Conservation (phyloP, 2,329 filamentous ascomycete species). For the Penicillium paneum region DNA sequence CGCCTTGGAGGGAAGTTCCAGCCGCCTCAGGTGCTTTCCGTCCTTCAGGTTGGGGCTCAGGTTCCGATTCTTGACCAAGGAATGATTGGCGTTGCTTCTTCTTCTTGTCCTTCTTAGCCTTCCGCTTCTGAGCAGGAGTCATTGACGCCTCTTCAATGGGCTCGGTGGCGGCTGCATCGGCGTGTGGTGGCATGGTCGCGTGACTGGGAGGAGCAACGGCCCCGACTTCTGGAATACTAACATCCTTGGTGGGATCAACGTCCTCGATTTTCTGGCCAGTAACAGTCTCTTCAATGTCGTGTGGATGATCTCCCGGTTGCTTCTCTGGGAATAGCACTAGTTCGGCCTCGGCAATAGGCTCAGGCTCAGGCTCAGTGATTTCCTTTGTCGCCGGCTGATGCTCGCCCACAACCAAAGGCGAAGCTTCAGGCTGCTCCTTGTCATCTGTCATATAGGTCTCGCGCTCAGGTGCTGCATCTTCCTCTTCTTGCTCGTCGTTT, state of each 20-base stretch:
- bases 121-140: constrained; percentile 4
- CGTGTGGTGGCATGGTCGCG: background rate
- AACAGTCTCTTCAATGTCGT: constrained; percentile 1
- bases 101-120: constrained; percentile 30
- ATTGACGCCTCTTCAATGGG: background rate
- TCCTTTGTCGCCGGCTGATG: constrained; percentile 2
- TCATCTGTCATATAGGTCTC: constrained; percentile 15
- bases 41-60: background rate
- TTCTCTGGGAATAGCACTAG: background rate
- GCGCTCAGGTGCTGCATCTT: background rate
- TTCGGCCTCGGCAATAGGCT: constrained; percentile 4
- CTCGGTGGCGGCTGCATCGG: background rate
- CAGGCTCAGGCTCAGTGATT: constrained; percentile 4
- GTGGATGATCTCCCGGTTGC: background rate
- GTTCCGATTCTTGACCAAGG: constrained; percentile 9
- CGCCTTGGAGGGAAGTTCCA: background rate
- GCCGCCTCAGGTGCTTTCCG: background rate
- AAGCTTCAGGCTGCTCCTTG: constrained; percentile 16
- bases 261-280: background rate
- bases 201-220: background rate
- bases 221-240: background rate
- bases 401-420: background rate
- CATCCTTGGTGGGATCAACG: background rate
- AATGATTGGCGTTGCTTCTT: constrained; percentile 25
- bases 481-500: constrained; percentile 16